phyloP scores from a whole-genome alignment of 306 rosid species.

The Cicer yamashitae region DNA sequence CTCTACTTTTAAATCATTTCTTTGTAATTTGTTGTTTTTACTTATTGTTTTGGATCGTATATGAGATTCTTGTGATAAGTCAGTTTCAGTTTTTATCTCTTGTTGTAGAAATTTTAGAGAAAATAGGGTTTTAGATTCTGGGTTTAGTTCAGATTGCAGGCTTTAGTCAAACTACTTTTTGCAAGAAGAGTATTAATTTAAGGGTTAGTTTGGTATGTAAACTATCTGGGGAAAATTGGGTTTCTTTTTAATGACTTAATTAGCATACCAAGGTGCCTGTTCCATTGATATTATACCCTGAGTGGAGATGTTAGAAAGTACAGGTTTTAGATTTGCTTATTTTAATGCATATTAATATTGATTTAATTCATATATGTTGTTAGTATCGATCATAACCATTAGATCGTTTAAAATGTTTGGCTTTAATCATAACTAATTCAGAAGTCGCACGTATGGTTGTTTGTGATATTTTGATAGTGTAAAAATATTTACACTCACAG shows the following conservation, averaged over 20 bases:
- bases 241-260: conserved; percentile 30
- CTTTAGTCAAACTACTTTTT: conserved; percentile 23
- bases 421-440: too few species aligned
- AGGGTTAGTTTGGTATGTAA: conserved; percentile 32
- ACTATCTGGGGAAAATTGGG: conserved; percentile 1
- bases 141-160: conserved; percentile 45
- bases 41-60: conserved; percentile 28
- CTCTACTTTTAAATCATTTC: background rate
- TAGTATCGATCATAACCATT: too few species aligned
- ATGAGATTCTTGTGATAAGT: conserved; percentile 18
- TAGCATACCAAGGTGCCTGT: conserved; percentile 6
- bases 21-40: conserved; percentile 29
- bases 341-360: background rate
- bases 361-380: too few species aligned
- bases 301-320: background rate
- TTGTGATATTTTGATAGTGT: too few species aligned
- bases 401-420: too few species aligned
- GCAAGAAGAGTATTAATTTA: background rate
- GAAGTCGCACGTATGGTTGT: too few species aligned
- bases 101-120: conserved; percentile 20
- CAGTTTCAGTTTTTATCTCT: conserved; percentile 6
- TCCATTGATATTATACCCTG: conserved; percentile 6
- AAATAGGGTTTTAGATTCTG: conserved; percentile 47
- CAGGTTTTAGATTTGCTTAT: conserved; percentile 20
- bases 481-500: too few species aligned